Percentiles rank a stretch among this genome's conserved stretches.
These are phyloP conservation scores for Prunus padus DNA, from an alignment of 306 rosid genomes.

Conservation along the genomic window DNA sequence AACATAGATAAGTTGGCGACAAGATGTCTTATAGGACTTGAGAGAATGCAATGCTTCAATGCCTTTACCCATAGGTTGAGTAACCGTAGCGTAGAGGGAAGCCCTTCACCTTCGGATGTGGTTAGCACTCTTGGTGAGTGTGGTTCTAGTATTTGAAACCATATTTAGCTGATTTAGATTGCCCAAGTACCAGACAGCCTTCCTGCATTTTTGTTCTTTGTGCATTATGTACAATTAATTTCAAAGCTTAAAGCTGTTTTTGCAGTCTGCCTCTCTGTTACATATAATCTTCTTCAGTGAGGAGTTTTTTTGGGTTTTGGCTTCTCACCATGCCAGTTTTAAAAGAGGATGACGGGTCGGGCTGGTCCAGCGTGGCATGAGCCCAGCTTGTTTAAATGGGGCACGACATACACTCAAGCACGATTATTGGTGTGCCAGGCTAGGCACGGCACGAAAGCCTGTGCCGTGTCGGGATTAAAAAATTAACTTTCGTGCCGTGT, in stretches of 20 bases:
- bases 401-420: no score
- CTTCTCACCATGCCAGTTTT: not conserved
- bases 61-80: conserved; percentile 20
- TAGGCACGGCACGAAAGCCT: no score
- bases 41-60: conserved; percentile 28
- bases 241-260: not conserved
- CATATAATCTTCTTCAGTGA: not conserved
- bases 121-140: conserved; percentile 12
- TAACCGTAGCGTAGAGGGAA: not conserved
- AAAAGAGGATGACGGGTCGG: no score
- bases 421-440: no score
- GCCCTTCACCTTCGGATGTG: not conserved
- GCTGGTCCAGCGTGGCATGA: no score
- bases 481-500: no score
- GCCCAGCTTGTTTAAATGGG: no score
- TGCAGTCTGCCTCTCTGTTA: not conserved
- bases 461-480: no score
- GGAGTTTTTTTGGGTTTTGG: not conserved
- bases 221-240: not conserved
- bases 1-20: conserved; percentile 31
- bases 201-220: not conserved
- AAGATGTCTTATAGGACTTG: conserved; percentile 26
- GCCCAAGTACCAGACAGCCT: not conserved
- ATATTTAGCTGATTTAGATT: not conserved
- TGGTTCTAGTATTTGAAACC: conserved; percentile 21